A percentile compares a stretch with the other conserved stretches of the same genome.
Conservation (phyloP, 2,329 filamentous ascomycete species). For the Pseudonectria foliicola region DNA sequence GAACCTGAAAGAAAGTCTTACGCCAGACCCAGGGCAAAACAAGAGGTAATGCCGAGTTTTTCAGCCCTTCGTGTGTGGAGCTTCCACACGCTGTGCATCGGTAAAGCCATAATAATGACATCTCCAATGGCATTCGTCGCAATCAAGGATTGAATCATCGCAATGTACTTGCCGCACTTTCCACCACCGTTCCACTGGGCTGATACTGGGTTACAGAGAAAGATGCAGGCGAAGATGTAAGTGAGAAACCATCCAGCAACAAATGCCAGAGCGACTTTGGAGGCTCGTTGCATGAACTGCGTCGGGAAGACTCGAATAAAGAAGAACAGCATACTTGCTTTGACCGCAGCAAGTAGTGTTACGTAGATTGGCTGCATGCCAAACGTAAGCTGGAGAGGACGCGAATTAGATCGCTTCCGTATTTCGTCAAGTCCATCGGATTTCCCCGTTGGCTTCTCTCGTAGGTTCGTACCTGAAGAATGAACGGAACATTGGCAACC, state of each 20-base stretch:
- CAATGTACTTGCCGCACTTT: slow-evolving; percentile 27
- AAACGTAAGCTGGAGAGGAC: slow-evolving; percentile 15
- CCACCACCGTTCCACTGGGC: slow-evolving; percentile 34
- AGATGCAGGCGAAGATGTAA: slow-evolving; percentile 33
- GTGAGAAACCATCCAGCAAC: slow-evolving; percentile 35
- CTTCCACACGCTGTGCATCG: slow-evolving; percentile 31
- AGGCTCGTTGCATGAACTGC: slow-evolving; percentile 17
- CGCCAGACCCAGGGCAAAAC: slow-evolving; percentile 30
- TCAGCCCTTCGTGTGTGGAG: slow-evolving; percentile 29
- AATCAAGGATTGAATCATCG: slow-evolving; percentile 30
- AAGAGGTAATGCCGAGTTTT: slow-evolving; percentile 31
- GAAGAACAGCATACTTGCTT: slow-evolving; percentile 22
- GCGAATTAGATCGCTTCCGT: background rate
- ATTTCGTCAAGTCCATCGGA: no score
- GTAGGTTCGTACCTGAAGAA: slow-evolving; percentile 18
- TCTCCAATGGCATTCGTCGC: slow-evolving; percentile 32
- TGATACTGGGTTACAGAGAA: slow-evolving; percentile 38
- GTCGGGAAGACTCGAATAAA: slow-evolving; percentile 23
- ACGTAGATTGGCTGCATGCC: slow-evolving; percentile 21
- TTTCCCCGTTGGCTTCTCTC: no score
- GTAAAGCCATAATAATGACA: slow-evolving; percentile 30
- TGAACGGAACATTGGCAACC: slow-evolving; percentile 17
- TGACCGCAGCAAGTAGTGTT: slow-evolving; percentile 17
- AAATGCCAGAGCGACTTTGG: slow-evolving; percentile 27
- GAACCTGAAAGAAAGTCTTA: slow-evolving; percentile 18